Base-by-base conservation (phyloP, 257 asterid species). In the Przewalskia tangutica region DNA sequence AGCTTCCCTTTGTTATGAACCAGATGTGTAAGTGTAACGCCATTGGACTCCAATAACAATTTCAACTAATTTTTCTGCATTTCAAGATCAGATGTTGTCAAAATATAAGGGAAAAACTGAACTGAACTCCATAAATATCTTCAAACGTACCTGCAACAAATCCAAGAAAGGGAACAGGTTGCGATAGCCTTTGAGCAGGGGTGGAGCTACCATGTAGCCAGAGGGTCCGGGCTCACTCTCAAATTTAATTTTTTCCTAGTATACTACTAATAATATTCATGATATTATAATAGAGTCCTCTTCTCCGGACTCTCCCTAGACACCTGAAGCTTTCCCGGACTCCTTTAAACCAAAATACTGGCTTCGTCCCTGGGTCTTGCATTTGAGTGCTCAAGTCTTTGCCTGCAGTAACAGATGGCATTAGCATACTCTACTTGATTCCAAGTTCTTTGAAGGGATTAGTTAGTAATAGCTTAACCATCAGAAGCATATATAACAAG, bases 21-120 rank as follows among this genome's bases (percentile, higher is more conserved):
- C 99, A 34, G 99, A 96, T 93, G 92, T 93, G 93, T 93, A 93
- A 34, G 98, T 94, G 90, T 94, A 94, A 40, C 99, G 93, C 14
- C 98, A 92, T 86, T 96, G 99, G 40, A 97, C 98, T 79, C 99
- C 98, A 68, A 86, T 87, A 8, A 96, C 84, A 75, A 96, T 95
- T 79, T 94, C 98, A 38, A 92, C 88, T 38, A 96, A 85, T 91
- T 96, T 96, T 86, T 94, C 98, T 96, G 90, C 93, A 85, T 42
- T 40, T 79, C 6, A 34, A 82, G 81, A 58, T 2, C 9, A 58
- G 58, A 7, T 6, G 38, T 27, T 60, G 79, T 71, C 42, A 71
- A 20, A 7, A n/a, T 46, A 46, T 23, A 71, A 20, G 79, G 20
- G 10, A 46, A 71, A 71, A 71, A 8, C 40, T 3, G 3, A 20